Evolutionary conservation across 352 stramenopile genomes (phyloP).

Genomic region (Globisporangium orthogonon): DNA sequence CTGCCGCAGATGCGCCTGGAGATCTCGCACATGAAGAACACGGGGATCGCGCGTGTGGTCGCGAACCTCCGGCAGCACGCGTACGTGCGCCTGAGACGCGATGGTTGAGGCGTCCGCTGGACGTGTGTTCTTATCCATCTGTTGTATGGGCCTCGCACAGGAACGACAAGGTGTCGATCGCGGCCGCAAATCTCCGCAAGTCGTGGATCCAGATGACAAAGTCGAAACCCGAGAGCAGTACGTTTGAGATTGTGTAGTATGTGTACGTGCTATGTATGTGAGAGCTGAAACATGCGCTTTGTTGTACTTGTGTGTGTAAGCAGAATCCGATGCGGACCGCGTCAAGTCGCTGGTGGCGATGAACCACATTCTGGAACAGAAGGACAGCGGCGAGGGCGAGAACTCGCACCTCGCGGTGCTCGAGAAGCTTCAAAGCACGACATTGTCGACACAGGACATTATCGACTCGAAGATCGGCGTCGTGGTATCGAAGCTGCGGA

Average conservation of each 20-base stretch:
- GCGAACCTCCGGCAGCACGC: conserved; percentile 65
- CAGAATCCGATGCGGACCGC: conserved; percentile 18
- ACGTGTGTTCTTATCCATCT: not conserved
- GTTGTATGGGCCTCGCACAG: conserved; percentile 17
- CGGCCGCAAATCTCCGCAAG: conserved; percentile 55
- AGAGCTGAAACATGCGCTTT: conserved; percentile 1
- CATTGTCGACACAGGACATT: conserved; percentile 63
- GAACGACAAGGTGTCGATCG: conserved; percentile 74
- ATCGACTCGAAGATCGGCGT: conserved; percentile 78
- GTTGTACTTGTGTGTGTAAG: not conserved
- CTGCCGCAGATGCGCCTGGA: conserved; percentile 48
- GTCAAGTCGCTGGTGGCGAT: conserved; percentile 47
- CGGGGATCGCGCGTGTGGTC: conserved; percentile 52
- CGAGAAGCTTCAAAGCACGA: conserved; percentile 57
- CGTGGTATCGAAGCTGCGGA: conserved; percentile 67
- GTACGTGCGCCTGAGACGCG: conserved; percentile 23
- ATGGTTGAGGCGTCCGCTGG: not conserved
- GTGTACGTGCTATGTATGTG: not conserved
- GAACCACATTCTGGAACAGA: conserved; percentile 45
- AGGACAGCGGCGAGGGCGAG: conserved; percentile 22
- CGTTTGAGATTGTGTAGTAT: conserved; percentile 1
- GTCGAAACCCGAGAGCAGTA: conserved; percentile 24
- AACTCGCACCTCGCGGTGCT: conserved; percentile 37
- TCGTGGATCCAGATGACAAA: conserved; percentile 67
- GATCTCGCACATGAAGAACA: conserved; percentile 62